These are phyloP conservation scores for Chloranthus sessilifolius DNA, from an alignment of 164 flowering plant genomes.

Conservation along the genomic window DNA sequence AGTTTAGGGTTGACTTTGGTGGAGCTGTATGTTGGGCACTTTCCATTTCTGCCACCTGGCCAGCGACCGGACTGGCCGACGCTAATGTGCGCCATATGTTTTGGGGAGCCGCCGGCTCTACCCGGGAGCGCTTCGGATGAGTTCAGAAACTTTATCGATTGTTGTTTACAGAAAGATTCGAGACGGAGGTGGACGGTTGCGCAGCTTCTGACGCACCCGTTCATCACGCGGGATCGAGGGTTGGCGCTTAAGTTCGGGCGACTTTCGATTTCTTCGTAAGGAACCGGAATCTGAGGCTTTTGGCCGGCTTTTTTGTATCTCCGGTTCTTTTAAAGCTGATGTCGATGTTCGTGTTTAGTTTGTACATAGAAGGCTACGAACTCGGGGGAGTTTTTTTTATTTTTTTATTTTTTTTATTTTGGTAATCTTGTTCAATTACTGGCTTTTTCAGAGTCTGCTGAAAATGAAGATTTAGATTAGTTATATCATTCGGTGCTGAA, in stretches of 20 bases:
- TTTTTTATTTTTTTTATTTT: no score
- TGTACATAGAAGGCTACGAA: no score
- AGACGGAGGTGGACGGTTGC: constrained; percentile 49
- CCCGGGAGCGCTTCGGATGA: constrained; percentile 50
- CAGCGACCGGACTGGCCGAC: constrained; percentile 84
- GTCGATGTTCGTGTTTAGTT: no score
- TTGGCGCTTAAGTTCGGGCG: background rate
- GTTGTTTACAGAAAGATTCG: constrained; percentile 75
- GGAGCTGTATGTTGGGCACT: constrained; percentile 73
- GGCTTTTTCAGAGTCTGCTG: no score
- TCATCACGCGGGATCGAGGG: constrained; percentile 22
- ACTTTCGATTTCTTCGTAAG: background rate
- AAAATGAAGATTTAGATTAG: no score
- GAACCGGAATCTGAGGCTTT: background rate
- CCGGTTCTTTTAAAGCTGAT: no score
- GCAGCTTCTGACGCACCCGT: constrained; percentile 58
- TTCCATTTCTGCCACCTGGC: constrained; percentile 53
- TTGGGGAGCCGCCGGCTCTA: constrained; percentile 59
- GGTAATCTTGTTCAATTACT: no score
- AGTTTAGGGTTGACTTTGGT: constrained; percentile 66
- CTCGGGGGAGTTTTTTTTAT: no score
- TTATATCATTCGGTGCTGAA: no score
- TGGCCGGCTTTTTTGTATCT: background rate
- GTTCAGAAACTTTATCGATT: constrained; percentile 48
- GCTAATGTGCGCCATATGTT: constrained; percentile 79